Percentiles rank a stretch among this genome's conserved stretches.
These are phyloP conservation scores for Farysia itapuensis DNA, from an alignment of 1,284 basidiomycete genomes.

Conservation along the genomic window DNA sequence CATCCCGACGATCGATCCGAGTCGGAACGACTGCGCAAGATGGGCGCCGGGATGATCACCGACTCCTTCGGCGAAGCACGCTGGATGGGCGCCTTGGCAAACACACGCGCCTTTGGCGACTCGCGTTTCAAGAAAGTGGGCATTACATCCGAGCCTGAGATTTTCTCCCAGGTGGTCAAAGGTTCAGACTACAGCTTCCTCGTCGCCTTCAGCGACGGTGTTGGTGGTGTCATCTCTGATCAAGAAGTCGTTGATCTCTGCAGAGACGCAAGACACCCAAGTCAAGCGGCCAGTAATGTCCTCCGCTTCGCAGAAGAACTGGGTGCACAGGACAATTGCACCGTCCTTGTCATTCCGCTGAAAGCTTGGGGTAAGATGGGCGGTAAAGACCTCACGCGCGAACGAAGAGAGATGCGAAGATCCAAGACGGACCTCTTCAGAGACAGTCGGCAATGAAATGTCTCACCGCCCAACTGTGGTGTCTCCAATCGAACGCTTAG, in stretches of 20 bases:
- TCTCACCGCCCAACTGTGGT: neutral
- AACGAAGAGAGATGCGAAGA: conserved; percentile 35
- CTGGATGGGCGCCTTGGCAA: conserved; percentile 94
- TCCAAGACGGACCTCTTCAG: conserved; percentile 44
- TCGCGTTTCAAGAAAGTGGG: conserved; percentile 73
- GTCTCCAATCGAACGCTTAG: too few relatives aligned
- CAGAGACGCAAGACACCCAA: conserved; percentile 72
- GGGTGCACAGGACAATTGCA: conserved; percentile 83
- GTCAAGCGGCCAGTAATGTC: conserved; percentile 77
- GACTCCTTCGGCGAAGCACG: conserved; percentile 93
- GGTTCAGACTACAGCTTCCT: conserved; percentile 50
- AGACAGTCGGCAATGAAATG: conserved; percentile 29
- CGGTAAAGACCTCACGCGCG: conserved; percentile 76
- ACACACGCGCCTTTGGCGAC: conserved; percentile 92
- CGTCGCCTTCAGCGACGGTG: conserved; percentile 69
- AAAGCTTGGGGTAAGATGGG: conserved; percentile 83
- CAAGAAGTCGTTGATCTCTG: conserved; percentile 92
- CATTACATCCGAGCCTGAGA: conserved; percentile 89
- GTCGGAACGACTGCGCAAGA: conserved; percentile 77
- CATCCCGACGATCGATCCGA: conserved; percentile 88
- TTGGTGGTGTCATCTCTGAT: conserved; percentile 86
- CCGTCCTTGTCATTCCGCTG: conserved; percentile 87
- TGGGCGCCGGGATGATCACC: conserved; percentile 84
- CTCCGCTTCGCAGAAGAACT: conserved; percentile 86
- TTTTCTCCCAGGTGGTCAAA: conserved; percentile 75